Percentiles rank a stretch among this genome's conserved stretches.
phyloP scores from a whole-genome alignment of 768 basidiomycete genomes.

The Phaeolepiota aurea region DNA sequence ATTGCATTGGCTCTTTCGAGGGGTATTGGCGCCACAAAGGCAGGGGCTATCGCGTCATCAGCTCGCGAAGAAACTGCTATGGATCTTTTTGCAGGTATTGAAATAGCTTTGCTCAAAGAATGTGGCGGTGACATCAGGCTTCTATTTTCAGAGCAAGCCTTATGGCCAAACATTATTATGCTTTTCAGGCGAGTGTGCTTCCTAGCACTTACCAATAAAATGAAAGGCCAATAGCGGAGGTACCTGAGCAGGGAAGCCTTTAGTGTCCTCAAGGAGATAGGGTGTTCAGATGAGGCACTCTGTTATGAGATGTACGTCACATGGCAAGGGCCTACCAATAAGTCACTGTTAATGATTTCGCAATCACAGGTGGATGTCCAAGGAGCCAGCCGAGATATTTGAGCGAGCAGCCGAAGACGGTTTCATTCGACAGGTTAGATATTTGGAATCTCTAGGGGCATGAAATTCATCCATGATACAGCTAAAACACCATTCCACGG shows the following conservation, averaged over 20 bases:
- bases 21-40: slow-evolving; percentile 53
- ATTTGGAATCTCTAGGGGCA: not conserved
- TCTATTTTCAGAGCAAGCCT: slow-evolving; percentile 36
- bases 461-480: too few relatives aligned
- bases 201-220: not conserved
- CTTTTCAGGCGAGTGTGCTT: slow-evolving; percentile 42
- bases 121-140: not conserved
- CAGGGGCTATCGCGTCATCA: slow-evolving; percentile 56
- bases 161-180: slow-evolving; percentile 63
- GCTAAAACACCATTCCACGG: slow-evolving; percentile 53
- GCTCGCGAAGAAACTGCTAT: slow-evolving; percentile 56
- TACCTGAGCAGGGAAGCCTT: slow-evolving; percentile 48
- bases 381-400: slow-evolving; percentile 63
- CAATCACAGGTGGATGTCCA: slow-evolving; percentile 58
- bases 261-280: slow-evolving; percentile 52
- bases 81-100: slow-evolving; percentile 49
- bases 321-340: not conserved
- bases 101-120: not conserved
- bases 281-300: slow-evolving; percentile 58
- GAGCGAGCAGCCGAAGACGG: slow-evolving; percentile 62
- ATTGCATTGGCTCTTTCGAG: slow-evolving; percentile 45
- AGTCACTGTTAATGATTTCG: not conserved
- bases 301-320: slow-evolving; percentile 53
- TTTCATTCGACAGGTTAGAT: slow-evolving; percentile 45
- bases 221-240: not conserved